phyloP scores from a whole-genome alignment of 2,329 filamentous ascomycete genomes.

The Macrophomina tecta region DNA sequence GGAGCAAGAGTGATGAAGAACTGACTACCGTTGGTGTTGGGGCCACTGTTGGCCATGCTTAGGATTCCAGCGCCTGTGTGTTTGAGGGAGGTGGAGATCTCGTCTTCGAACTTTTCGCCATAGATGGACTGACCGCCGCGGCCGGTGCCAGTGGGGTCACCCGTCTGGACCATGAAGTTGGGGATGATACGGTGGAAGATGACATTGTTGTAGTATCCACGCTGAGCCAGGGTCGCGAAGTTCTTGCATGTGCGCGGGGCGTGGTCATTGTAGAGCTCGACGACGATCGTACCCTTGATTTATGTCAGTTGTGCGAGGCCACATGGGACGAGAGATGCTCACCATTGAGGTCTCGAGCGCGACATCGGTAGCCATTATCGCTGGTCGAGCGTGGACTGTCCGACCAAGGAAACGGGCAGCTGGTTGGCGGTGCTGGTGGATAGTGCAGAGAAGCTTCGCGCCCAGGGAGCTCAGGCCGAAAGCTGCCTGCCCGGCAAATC shows the following conservation, averaged over 20 bases:
- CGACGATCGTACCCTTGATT: conserved; percentile 74
- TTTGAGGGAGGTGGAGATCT: conserved; percentile 78
- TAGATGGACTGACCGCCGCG: conserved; percentile 89
- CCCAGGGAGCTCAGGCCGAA: background rate
- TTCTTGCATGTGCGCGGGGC: conserved; percentile 90
- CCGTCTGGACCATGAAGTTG: conserved; percentile 95
- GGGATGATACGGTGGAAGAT: conserved; percentile 95
- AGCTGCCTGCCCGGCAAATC: background rate
- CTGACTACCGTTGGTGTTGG: conserved; percentile 91
- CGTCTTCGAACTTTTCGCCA: conserved; percentile 92
- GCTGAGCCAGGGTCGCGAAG: conserved; percentile 77
- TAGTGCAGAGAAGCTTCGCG: background rate
- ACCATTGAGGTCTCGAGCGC: conserved; percentile 87
- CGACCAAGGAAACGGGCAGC: too few relatives aligned
- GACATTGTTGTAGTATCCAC: conserved; percentile 86
- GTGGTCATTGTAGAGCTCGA: conserved; percentile 90
- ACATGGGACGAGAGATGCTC: conserved; percentile 36
- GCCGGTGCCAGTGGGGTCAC: conserved; percentile 92
- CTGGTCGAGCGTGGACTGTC: too few relatives aligned
- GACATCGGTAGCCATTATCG: conserved; percentile 75
- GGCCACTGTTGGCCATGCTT: conserved; percentile 94
- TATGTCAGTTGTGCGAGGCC: conserved; percentile 20
- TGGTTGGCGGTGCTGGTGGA: background rate
- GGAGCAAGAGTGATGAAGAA: conserved; percentile 96
- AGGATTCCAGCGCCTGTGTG: conserved; percentile 94